Evolutionary conservation across 352 stramenopile genomes (phyloP), one percentile per base, ranked within the genome.

Genomic region (Phytophthora citricola): DNA sequence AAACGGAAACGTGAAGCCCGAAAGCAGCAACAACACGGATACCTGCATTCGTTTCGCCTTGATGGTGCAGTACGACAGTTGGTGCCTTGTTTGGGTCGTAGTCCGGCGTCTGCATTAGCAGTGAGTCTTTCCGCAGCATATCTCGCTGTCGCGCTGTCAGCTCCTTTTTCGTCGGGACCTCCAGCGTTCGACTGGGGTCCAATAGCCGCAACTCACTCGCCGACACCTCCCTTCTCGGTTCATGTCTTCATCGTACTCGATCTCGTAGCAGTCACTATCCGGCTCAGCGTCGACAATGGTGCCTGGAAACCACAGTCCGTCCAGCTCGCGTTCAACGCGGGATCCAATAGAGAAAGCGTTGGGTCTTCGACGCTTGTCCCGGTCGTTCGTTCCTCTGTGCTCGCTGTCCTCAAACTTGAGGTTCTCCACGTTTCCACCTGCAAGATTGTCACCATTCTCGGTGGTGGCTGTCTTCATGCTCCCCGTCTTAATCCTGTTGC

Each of bases 231-330:
- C 63, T 58, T 94, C 84, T 48, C 81, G 75, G 46, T 92, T 92
- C 66, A 86, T 75, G 46, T 92, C 84, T 56, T 94, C 87, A 44
- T 94, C 83, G 52, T 94, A 94, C 59, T 92, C 77, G 38, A 94
- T 69, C 54, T 92, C 81, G 26, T 83, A 92, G 17, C 73, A 78
- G 26, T 79, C 81, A 50, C 87, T 81, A 40, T 63, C 52, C 1
- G 77, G 76, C 29, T 85, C 70, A 14, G 57, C 65, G 4, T 59
- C 53, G 12, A 89, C 76, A 62, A 94, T 81, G 5, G 78, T 89
- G 40, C 69, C 87, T 27, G 84, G 74, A 59, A 93, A 94, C 87
- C 84, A 94, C 24, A 91, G 68, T 2, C 85, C 83, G 47, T 94
- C 87, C 20, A 94, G 67, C 41, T 91, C 84, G 12, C 84, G 70